phyloP scores from a whole-genome alignment of 192 early-diverging fungal species.

The Umbelopsis sp. region DNA sequence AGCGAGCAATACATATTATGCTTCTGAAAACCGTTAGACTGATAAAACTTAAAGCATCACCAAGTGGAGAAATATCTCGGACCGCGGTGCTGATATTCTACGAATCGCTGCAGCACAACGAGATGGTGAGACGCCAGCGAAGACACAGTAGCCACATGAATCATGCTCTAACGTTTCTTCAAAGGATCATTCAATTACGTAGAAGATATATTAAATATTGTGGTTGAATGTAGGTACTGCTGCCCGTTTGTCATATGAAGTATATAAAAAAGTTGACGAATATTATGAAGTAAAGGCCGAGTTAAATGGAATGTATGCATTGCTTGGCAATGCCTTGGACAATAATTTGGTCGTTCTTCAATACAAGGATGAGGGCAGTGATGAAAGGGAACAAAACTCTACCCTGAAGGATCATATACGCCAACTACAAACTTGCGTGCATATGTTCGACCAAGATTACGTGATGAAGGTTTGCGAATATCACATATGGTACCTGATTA shows the following conservation, averaged over 20 bases:
- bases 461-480: neutral
- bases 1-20: no score
- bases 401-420: neutral
- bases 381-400: neutral
- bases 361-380: neutral
- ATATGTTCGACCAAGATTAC: slow-evolving; percentile 17
- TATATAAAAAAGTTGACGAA: neutral
- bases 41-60: neutral
- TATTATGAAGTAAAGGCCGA: neutral
- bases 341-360: neutral
- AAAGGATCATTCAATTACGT: neutral
- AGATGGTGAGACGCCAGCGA: neutral
- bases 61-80: neutral
- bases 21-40: no score
- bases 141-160: neutral
- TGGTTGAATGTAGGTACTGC: neutral
- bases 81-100: neutral
- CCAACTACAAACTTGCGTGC: neutral
- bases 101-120: slow-evolving; percentile 6
- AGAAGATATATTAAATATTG: neutral
- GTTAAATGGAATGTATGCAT: neutral
- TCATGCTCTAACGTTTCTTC: neutral
- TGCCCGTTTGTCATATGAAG: neutral
- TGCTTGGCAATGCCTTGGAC: neutral
- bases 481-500: neutral